Conservation (phyloP, 805 yeast species). For the Spathaspora passalidarum region DNA sequence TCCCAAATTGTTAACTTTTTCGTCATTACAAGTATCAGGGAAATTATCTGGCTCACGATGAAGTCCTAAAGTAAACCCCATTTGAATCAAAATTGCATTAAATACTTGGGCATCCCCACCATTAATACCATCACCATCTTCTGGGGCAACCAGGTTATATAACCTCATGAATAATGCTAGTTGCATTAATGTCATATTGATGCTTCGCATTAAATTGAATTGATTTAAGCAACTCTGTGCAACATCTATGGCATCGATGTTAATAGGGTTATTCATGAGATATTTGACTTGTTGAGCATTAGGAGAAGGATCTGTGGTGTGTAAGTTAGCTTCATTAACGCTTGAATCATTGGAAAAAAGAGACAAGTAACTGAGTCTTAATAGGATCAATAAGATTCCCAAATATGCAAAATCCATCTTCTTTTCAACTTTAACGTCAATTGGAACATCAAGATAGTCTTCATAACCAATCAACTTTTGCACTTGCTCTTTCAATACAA, state of each 20-base stretch:
- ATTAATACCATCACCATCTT: slow-evolving; percentile 56
- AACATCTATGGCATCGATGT: slow-evolving; percentile 25
- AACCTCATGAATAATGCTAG: slow-evolving; percentile 50
- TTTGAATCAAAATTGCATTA: slow-evolving; percentile 57
- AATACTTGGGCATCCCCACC: slow-evolving; percentile 58
- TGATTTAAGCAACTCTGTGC: slow-evolving; percentile 36
- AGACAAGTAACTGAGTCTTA: slow-evolving; percentile 33
- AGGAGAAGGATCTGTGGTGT: slow-evolving; percentile 21
- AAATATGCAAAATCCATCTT: slow-evolving; percentile 31
- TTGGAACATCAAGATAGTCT: slow-evolving; percentile 17
- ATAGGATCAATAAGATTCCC: slow-evolving; percentile 30
- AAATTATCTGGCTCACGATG: slow-evolving; percentile 60
- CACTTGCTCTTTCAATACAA: slow-evolving; percentile 21
- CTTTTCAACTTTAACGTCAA: slow-evolving; percentile 22
- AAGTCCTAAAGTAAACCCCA: slow-evolving; percentile 65
- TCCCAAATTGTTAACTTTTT: slow-evolving; percentile 42
- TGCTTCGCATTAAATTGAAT: slow-evolving; percentile 32
- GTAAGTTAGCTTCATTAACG: slow-evolving; percentile 23
- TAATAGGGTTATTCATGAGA: slow-evolving; percentile 27
- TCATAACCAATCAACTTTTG: slow-evolving; percentile 10
- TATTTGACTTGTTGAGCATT: slow-evolving; percentile 22
- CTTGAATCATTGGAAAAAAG: slow-evolving; percentile 27
- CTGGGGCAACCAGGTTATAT: slow-evolving; percentile 49
- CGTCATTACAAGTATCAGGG: slow-evolving; percentile 19
- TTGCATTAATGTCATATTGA: slow-evolving; percentile 52